Evolutionary conservation across 169 alveolate species (phyloP).

Genomic region (Babesia divergens): DNA sequence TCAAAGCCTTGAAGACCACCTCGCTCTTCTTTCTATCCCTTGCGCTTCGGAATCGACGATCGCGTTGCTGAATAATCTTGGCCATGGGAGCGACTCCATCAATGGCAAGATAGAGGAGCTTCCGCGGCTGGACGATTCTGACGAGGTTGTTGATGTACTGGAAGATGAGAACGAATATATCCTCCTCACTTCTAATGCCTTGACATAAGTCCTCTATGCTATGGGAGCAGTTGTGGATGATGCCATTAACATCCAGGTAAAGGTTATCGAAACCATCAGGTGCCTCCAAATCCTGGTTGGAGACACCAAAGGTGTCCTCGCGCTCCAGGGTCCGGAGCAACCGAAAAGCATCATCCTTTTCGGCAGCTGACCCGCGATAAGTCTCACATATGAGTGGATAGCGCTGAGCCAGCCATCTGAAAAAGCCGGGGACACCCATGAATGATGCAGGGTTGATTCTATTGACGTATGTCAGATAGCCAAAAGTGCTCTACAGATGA

Average conservation of each 20-base stretch:
- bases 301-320: not conserved
- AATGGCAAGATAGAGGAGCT: slow-evolving; percentile 87
- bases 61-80: slow-evolving; percentile 92
- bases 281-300: not conserved
- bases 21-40: slow-evolving; percentile 73
- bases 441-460: not conserved
- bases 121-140: slow-evolving; percentile 85
- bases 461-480: not conserved
- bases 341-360: slow-evolving; percentile 57
- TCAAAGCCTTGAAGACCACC: slow-evolving; percentile 25
- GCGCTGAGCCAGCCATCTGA: slow-evolving; percentile 66
- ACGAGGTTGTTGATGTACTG: slow-evolving; percentile 87
- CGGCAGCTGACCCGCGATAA: slow-evolving; percentile 42
- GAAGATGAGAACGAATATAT: slow-evolving; percentile 82
- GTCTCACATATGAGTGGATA: slow-evolving; percentile 66
- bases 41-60: slow-evolving; percentile 89
- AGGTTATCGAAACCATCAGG: slow-evolving; percentile 85
- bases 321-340: slow-evolving; percentile 30
- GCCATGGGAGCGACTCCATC: slow-evolving; percentile 99
- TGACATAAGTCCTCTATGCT: slow-evolving; percentile 76
- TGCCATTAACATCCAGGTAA: slow-evolving; percentile 94
- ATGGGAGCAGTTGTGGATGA: slow-evolving; percentile 92
- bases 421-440: slow-evolving; percentile 65
- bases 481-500: not conserved
- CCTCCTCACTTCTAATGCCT: slow-evolving; percentile 66